Percentiles rank a stretch among this genome's conserved stretches.
Evolutionary conservation across 129 eudicot genomes (phyloP).

Genomic region (Centaurea solstitialis): DNA sequence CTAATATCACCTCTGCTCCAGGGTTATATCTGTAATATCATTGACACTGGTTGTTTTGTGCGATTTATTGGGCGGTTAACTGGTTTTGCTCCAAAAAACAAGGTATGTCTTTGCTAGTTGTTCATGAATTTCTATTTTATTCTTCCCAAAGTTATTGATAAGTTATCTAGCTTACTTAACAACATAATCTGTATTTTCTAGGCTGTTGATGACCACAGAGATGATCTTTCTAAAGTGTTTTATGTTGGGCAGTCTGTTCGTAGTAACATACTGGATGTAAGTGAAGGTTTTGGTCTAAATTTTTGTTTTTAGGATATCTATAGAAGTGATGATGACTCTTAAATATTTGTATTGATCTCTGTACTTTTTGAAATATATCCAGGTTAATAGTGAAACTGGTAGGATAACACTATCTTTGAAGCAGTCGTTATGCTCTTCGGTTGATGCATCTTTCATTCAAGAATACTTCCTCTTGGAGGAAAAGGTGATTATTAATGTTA

Average conservation of each 20-base stretch:
- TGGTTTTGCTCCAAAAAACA: slow-evolving; percentile 87
- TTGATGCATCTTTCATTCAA: slow-evolving; percentile 79
- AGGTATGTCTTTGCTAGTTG: slow-evolving; percentile 41
- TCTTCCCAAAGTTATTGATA: neutral
- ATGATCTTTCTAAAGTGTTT: slow-evolving; percentile 63
- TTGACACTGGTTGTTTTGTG: slow-evolving; percentile 90
- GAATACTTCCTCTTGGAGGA: slow-evolving; percentile 81
- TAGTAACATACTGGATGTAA: slow-evolving; percentile 74
- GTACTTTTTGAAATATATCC: slow-evolving; percentile 18
- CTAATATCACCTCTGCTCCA: slow-evolving; percentile 32
- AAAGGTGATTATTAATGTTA: slow-evolving; percentile 51
- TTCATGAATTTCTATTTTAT: neutral
- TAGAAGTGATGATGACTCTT: slow-evolving; percentile 2
- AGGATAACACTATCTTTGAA: slow-evolving; percentile 80
- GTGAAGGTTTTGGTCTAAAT: slow-evolving; percentile 17
- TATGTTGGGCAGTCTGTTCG: slow-evolving; percentile 92
- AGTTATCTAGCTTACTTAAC: neutral
- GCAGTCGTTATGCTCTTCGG: slow-evolving; percentile 83
- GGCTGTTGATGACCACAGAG: slow-evolving; percentile 71
- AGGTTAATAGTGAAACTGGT: slow-evolving; percentile 67
- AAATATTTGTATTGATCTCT: slow-evolving; percentile 4
- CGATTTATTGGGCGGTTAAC: slow-evolving; percentile 90
- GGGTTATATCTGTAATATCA: slow-evolving; percentile 89
- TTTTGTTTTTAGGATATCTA: neutral
- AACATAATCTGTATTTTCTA: slow-evolving; percentile 20